A percentile compares a stretch with the other conserved stretches of the same genome.
These are phyloP conservation scores for Fusarium brachygibbosum DNA, from an alignment of 2,329 filamentous ascomycete species.

Conservation along the genomic window DNA sequence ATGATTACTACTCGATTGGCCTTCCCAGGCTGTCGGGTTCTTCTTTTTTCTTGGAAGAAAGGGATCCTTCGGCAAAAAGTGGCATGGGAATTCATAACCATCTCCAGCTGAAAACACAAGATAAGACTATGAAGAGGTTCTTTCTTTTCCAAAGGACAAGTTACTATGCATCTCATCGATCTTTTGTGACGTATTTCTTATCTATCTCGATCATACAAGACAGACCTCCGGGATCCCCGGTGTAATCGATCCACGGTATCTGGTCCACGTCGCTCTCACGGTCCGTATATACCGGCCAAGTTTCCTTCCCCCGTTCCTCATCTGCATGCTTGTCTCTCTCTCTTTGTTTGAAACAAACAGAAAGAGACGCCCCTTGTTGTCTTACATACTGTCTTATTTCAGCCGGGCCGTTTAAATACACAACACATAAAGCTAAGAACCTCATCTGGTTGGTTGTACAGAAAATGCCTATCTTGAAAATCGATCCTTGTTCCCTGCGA, in stretches of 20 bases:
- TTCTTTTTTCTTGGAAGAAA: neutral
- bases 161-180: neutral
- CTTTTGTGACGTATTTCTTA: neutral
- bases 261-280: slow-evolving; percentile 39
- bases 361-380: slow-evolving; percentile 13
- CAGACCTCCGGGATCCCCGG: slow-evolving; percentile 11
- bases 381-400: slow-evolving; percentile 16
- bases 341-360: neutral
- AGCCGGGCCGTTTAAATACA: slow-evolving; percentile 31
- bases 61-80: neutral
- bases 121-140: neutral
- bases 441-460: slow-evolving; percentile 1
- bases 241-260: neutral
- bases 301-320: slow-evolving; percentile 7
- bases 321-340: slow-evolving; percentile 25
- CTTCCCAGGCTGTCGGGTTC: slow-evolving; percentile 34
- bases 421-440: neutral
- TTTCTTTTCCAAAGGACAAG: neutral
- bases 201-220: neutral
- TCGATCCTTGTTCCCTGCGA: slow-evolving; percentile 36
- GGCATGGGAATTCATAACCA: neutral
- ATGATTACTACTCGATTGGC: slow-evolving; percentile 8
- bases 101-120: slow-evolving; percentile 15
- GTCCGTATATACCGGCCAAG: slow-evolving; percentile 45
- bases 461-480: slow-evolving; percentile 23